Conservation (phyloP, 176 grass and related monocot genomes). For the Neostapfia colusana region DNA sequence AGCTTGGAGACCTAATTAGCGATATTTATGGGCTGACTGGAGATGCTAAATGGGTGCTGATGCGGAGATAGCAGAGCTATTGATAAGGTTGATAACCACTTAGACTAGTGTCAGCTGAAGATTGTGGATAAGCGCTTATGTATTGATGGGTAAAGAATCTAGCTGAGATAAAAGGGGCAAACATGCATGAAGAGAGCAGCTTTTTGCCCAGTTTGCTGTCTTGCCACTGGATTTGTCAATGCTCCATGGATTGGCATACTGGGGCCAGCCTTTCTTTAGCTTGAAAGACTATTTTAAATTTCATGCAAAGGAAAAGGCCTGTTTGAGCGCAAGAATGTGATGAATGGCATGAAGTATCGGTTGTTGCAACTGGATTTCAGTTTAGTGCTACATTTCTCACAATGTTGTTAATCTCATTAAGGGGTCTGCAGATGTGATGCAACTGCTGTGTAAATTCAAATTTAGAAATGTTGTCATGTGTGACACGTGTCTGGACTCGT, state of each 20-base stretch:
- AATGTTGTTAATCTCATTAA: not conserved
- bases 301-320: not conserved
- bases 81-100: not conserved
- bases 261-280: not conserved
- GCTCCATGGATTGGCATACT: not conserved
- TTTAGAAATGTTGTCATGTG: too few relatives aligned
- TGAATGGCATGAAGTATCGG: constrained; percentile 19
- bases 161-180: not conserved
- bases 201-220: not conserved
- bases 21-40: not conserved
- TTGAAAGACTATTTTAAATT: not conserved
- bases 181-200: not conserved
- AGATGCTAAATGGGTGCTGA: not conserved
- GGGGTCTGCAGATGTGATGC: not conserved
- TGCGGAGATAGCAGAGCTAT: not conserved
- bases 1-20: too few relatives aligned
- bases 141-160: not conserved
- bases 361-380: not conserved
- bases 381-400: not conserved
- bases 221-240: constrained; percentile 3
- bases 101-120: not conserved
- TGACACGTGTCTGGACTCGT: not conserved
- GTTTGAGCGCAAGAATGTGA: not conserved
- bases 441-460: not conserved
- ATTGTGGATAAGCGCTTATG: not conserved